Evolutionary conservation across 257 asterid species (phyloP), one percentile per base, ranked within the genome.

Genomic region (Solanum verrucosum): DNA sequence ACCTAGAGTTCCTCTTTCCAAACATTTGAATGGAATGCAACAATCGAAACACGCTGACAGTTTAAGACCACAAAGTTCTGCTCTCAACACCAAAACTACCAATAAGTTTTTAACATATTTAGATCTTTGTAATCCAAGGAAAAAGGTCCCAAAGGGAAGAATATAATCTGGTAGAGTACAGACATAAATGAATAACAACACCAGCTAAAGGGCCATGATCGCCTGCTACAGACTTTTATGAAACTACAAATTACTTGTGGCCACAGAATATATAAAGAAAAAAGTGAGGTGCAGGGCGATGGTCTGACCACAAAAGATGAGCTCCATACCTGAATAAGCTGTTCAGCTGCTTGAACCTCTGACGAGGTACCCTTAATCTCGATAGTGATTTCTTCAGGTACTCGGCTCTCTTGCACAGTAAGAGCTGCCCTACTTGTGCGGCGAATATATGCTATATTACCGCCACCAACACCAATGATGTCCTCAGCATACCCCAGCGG

Each of bases 401-500:
- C 94, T 89, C 93, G 92, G 87, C 96, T 94, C 91, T 94, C 98
- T 91, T 94, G 96, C 88, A 95, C 96, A 81, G 95, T 93, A 38
- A 96, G 93, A 84, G 92, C 90, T 15, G 98, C 98, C 84, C 96
- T 95, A 89, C 98, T 94, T 33, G 93, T 93, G 56, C 94, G 94
- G 75, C 99, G 93, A 89, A 96, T 95, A 90, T 91, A 93, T 70
- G 93, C 98, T 78, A 96, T 96, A 88, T 93, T 95, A 59, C 95
- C 68, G 40, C 99, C 98, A 40, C 91, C 94, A 86, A 93, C 91
- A 84, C 99, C 99, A 56, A 95, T 95, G 84, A 96, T 94, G 85
- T 95, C 98, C 91, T 96, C 99, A 34, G 98, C 99, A 92, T 93
- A 96, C 16, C 90, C 86, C 20, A 95, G 94, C 35, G 99, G 98